These are phyloP conservation scores for Pythium diclinum DNA, from an alignment of 352 stramenopile genomes.

Conservation along the genomic window DNA sequence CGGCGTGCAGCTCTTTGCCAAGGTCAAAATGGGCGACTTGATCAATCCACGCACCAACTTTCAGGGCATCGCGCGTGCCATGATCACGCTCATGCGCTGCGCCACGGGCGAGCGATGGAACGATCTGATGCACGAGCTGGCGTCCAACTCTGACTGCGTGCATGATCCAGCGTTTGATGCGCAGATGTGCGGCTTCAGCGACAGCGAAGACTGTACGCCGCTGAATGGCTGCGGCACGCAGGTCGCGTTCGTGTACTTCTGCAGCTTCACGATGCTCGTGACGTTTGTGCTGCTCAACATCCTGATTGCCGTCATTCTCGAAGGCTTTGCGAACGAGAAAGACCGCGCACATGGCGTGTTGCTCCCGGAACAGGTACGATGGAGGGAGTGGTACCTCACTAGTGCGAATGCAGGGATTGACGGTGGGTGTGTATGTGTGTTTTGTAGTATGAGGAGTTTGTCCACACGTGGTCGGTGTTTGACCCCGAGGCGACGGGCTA, in stretches of 20 bases:
- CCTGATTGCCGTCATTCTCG: slow-evolving; percentile 91
- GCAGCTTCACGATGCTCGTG: slow-evolving; percentile 88
- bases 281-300: slow-evolving; percentile 90
- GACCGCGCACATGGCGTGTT: slow-evolving; percentile 34
- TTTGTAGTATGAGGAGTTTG: slow-evolving; percentile 81
- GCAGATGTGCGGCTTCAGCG: slow-evolving; percentile 59
- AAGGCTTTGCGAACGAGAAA: slow-evolving; percentile 79
- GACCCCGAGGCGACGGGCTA: slow-evolving; percentile 77
- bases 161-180: slow-evolving; percentile 48
- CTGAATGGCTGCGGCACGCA: slow-evolving; percentile 69
- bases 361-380: slow-evolving; percentile 50
- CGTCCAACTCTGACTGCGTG: slow-evolving; percentile 42
- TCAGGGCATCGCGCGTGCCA: slow-evolving; percentile 70
- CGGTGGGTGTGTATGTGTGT: no score
- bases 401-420: no score
- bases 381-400: slow-evolving; percentile 40
- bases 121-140: slow-evolving; percentile 87
- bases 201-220: slow-evolving; percentile 39
- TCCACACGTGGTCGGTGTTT: slow-evolving; percentile 64
- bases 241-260: slow-evolving; percentile 76
- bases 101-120: slow-evolving; percentile 93
- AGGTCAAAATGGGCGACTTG: slow-evolving; percentile 62
- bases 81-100: slow-evolving; percentile 77
- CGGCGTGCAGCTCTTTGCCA: slow-evolving; percentile 89
- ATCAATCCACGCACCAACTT: slow-evolving; percentile 86